These are phyloP conservation scores for Neurospora intermedia DNA, from an alignment of 495 filamentous ascomycete species.

Conservation along the genomic window DNA sequence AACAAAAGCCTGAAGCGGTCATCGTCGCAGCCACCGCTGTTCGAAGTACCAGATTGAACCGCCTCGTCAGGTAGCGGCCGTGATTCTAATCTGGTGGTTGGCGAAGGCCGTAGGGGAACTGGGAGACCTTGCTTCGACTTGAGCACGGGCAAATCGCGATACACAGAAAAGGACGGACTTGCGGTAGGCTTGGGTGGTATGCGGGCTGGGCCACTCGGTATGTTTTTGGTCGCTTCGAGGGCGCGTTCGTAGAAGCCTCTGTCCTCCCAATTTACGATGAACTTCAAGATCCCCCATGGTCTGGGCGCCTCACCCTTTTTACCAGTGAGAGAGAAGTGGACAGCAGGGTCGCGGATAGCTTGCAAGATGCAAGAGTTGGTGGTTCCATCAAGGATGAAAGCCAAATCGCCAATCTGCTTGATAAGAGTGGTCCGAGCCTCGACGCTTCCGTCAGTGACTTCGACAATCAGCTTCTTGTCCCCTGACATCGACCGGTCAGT, in stretches of 20 bases:
- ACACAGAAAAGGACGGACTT: constrained; percentile 36
- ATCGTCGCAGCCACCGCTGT: not conserved
- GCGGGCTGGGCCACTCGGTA: not conserved
- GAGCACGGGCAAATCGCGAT: constrained; percentile 27
- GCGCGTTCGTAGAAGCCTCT: not conserved
- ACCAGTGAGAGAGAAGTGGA: not conserved
- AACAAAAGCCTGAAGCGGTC: not conserved
- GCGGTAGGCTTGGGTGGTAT: constrained; percentile 6
- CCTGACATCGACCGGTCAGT: not conserved
- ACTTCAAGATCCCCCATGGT: not conserved
- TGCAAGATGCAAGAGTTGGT: not conserved
- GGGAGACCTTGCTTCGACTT: constrained; percentile 16
- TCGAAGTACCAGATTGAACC: not conserved
- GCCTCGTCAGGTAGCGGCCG: not conserved
- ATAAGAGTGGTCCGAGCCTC: not conserved
- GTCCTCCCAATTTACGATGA: not conserved
- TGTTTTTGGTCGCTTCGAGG: not conserved
- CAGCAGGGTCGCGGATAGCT: not conserved
- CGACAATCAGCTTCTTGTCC: not conserved
- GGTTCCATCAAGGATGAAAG: not conserved
- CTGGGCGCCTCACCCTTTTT: not conserved
- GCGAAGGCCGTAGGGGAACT: not conserved
- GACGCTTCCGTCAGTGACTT: not conserved
- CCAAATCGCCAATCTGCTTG: not conserved
- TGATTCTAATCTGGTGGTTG: not conserved